Percentiles rank a stretch among this genome's conserved stretches.
phyloP scores from a whole-genome alignment of 768 basidiomycete genomes.

The Lactarius pseudohatsudake region DNA sequence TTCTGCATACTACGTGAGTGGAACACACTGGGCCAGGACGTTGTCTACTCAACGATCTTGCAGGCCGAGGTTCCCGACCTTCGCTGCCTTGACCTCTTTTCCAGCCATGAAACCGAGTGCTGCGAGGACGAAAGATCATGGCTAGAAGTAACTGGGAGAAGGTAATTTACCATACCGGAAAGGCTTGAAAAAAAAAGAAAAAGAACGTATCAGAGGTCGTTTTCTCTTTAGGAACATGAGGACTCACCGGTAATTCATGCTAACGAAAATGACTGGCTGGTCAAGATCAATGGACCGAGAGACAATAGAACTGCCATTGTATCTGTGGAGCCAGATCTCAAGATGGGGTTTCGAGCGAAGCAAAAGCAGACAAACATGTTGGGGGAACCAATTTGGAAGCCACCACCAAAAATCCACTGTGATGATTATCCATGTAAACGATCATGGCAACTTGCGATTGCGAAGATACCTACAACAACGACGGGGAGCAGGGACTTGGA shows the following conservation, averaged over 20 bases:
- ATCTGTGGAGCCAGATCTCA: constrained; percentile 13
- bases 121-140: not conserved
- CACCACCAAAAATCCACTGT: constrained; percentile 34
- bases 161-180: constrained; percentile 15
- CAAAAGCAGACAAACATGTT: constrained; percentile 9
- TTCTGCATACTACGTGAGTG: constrained; percentile 39
- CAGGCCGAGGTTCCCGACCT: constrained; percentile 65
- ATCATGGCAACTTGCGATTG: too few species aligned
- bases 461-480: constrained; percentile 29
- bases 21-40: not conserved
- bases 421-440: not conserved
- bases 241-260: constrained; percentile 34
- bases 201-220: not conserved
- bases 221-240: not conserved
- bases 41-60: constrained; percentile 51
- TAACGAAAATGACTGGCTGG: constrained; percentile 33
- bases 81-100: constrained; percentile 51
- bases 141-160: not conserved
- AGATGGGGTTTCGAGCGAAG: not conserved
- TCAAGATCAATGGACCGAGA: constrained; percentile 30
- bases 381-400: constrained; percentile 19
- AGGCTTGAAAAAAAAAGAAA: constrained; percentile 9
- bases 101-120: constrained; percentile 55
- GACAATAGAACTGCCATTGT: constrained; percentile 31
- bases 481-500: constrained; percentile 29